Conservation (phyloP, 495 filamentous ascomycete genomes). For the Xylaria flabelliformis region DNA sequence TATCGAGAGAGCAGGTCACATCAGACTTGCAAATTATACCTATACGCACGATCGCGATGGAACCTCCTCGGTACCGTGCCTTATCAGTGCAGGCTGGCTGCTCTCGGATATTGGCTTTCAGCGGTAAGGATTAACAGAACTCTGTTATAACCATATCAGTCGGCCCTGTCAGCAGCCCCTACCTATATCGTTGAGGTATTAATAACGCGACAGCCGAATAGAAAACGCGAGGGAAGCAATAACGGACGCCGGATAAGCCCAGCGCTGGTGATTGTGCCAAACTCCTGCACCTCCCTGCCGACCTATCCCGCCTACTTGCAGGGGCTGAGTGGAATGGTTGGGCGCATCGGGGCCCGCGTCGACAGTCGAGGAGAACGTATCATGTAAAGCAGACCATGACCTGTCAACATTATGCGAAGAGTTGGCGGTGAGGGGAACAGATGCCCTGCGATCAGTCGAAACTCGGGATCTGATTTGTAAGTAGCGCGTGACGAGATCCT, state of each 20-base stretch:
- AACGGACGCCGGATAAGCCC: constrained; percentile 30
- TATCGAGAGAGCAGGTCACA: background rate
- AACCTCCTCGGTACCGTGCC: constrained; percentile 10
- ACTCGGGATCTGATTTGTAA: constrained; percentile 18
- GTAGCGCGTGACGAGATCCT: constrained; percentile 11
- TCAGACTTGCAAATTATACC: constrained; percentile 5
- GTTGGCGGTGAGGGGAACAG: constrained; percentile 22
- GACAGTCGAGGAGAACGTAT: constrained; percentile 12
- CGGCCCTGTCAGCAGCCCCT: constrained; percentile 24
- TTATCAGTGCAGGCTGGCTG: constrained; percentile 22
- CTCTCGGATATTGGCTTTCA: constrained; percentile 13
- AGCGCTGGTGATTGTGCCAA: constrained; percentile 14
- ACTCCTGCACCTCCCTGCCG: constrained; percentile 14
- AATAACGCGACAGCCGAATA: constrained; percentile 35
- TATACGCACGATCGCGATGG: constrained; percentile 13
- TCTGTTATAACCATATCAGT: constrained; percentile 23
- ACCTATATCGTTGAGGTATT: constrained; percentile 41
- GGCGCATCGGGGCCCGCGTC: constrained; percentile 18
- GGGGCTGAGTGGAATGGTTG: constrained; percentile 19
- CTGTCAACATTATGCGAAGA: constrained; percentile 22
- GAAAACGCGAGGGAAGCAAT: constrained; percentile 21
- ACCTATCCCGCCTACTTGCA: constrained; percentile 1
- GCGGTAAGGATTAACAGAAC: constrained; percentile 16
- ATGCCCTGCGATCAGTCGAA: constrained; percentile 10
- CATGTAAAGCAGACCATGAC: constrained; percentile 14